phyloP scores from a whole-genome alignment of 169 alveolate genomes.

The Babesia divergens region DNA sequence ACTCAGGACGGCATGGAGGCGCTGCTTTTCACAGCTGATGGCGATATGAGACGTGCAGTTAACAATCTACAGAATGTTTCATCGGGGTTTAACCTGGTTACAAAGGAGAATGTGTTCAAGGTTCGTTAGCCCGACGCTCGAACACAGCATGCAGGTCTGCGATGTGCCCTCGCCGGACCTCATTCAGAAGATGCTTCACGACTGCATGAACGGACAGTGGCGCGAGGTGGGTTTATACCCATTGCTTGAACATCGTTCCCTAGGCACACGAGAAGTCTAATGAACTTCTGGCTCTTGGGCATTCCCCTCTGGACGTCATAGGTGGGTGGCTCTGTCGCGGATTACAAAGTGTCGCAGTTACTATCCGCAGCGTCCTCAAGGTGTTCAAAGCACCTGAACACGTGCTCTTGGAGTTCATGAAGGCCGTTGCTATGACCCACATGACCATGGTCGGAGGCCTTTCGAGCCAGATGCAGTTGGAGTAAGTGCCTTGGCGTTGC shows the following conservation, averaged over 20 bases:
- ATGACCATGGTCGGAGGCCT: conserved; percentile 63
- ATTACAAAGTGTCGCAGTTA: conserved; percentile 40
- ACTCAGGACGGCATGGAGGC: conserved; percentile 93
- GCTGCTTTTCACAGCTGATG: conserved; percentile 93
- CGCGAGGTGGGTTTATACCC: conserved; percentile 31
- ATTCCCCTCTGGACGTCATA: conserved; percentile 84
- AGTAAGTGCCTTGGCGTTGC: conserved; percentile 7
- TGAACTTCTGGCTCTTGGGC: conserved; percentile 75
- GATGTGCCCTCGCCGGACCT: conserved; percentile 96
- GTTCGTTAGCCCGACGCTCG: conserved; percentile 45
- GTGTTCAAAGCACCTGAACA: conserved; percentile 72
- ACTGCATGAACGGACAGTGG: conserved; percentile 87
- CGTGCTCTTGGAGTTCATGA: conserved; percentile 70
- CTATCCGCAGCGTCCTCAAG: conserved; percentile 72
- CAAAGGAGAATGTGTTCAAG: conserved; percentile 92
- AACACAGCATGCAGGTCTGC: conserved; percentile 67
- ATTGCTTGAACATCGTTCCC: not conserved
- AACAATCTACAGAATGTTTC: conserved; percentile 95
- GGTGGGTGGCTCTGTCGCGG: not conserved
- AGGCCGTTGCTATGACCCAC: conserved; percentile 63
- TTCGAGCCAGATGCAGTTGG: conserved; percentile 51
- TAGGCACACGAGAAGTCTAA: conserved; percentile 61
- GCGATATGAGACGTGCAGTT: conserved; percentile 90
- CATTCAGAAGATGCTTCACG: conserved; percentile 79
- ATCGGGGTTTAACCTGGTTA: conserved; percentile 91